Evolutionary conservation across 2,329 filamentous ascomycete species (phyloP).

Genomic region (Chrysoporthe deuterocubensis): DNA sequence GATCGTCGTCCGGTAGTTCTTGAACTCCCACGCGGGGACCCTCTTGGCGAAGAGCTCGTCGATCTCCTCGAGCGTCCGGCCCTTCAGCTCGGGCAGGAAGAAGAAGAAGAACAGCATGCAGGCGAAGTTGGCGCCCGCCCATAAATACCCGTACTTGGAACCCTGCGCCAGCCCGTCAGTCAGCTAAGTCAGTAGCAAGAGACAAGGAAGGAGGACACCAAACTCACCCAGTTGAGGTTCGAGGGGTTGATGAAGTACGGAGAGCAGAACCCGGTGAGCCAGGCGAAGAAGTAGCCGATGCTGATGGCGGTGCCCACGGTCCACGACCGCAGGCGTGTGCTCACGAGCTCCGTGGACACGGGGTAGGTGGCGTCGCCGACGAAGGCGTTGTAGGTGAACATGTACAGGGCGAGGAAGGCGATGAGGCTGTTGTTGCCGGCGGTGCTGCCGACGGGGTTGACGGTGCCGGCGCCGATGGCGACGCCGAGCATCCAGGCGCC

Average conservation of each 20-base stretch:
- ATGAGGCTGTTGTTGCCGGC: slow-evolving; percentile 40
- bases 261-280: slow-evolving; percentile 48
- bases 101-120: slow-evolving; percentile 39
- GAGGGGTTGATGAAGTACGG: slow-evolving; percentile 52
- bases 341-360: slow-evolving; percentile 48
- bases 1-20: slow-evolving; percentile 34
- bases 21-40: slow-evolving; percentile 37
- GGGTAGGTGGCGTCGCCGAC: slow-evolving; percentile 47
- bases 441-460: slow-evolving; percentile 31
- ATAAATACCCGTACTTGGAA: slow-evolving; percentile 49
- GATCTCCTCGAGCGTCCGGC: slow-evolving; percentile 38
- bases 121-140: slow-evolving; percentile 40
- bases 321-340: slow-evolving; percentile 48
- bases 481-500: slow-evolving; percentile 50
- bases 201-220: not conserved
- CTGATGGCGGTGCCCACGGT: slow-evolving; percentile 55
- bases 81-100: slow-evolving; percentile 39
- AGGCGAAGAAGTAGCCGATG: slow-evolving; percentile 52
- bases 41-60: slow-evolving; percentile 38
- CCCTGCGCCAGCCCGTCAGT: slow-evolving; percentile 35
- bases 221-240: slow-evolving; percentile 43
- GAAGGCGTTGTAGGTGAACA: slow-evolving; percentile 44
- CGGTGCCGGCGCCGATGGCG: slow-evolving; percentile 40
- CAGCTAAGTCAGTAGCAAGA: not conserved
- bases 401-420: slow-evolving; percentile 41